Conservation (phyloP, 179 eudicot species). For the Corrigiola litoralis region DNA sequence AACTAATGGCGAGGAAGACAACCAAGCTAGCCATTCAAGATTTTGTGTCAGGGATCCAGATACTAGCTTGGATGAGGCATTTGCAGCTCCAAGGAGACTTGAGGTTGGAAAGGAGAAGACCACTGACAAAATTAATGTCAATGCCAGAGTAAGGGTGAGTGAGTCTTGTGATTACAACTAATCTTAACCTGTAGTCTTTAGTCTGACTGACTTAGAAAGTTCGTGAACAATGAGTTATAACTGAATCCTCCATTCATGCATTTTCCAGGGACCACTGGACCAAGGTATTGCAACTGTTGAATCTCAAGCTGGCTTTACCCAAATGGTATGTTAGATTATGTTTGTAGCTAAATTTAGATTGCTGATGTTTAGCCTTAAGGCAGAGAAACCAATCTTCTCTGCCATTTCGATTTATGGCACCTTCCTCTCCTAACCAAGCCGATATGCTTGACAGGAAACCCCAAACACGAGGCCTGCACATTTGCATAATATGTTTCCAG, state of each 20-base stretch:
- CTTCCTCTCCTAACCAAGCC: not conserved
- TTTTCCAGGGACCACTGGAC: constrained; percentile 33
- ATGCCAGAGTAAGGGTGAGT: constrained; percentile 44
- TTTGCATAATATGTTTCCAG: constrained; percentile 47
- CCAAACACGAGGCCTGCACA: constrained; percentile 44
- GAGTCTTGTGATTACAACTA: constrained; percentile 20
- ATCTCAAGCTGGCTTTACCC: constrained; percentile 37
- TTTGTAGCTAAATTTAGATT: not conserved
- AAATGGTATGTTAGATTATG: constrained; percentile 40
- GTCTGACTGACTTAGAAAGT: not conserved
- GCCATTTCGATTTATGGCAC: not conserved
- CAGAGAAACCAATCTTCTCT: not conserved
- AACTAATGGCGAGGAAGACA: constrained; percentile 26
- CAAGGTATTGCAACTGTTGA: constrained; percentile 33
- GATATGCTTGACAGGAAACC: constrained; percentile 34
- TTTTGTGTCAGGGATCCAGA: constrained; percentile 21
- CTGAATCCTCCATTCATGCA: constrained; percentile 1
- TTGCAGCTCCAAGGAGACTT: constrained; percentile 27
- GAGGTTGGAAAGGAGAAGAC: constrained; percentile 35
- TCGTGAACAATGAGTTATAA: not conserved
- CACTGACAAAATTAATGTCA: constrained; percentile 20
- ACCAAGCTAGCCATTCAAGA: constrained; percentile 25
- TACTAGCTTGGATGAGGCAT: constrained; percentile 19
- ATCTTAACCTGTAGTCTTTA: not conserved
- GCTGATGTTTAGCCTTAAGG: not conserved